Evolutionary conservation across 805 yeast genomes (phyloP).

Genomic region (Nakazawaea sp.): DNA sequence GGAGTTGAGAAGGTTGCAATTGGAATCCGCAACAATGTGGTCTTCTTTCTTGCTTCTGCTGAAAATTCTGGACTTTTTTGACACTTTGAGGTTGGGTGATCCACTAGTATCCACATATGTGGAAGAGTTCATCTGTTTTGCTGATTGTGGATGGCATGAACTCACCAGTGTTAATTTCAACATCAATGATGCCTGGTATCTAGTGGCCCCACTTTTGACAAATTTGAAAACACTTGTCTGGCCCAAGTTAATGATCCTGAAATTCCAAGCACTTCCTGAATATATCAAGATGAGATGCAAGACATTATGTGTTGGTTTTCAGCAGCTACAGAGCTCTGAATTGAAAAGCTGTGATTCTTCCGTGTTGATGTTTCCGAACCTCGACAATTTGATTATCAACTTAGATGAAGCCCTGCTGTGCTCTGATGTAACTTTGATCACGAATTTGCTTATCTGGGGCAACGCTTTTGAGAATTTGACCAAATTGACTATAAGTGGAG

Average conservation of each 20-base stretch:
- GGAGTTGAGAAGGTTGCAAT: conserved; percentile 1
- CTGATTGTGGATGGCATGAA: conserved; percentile 4
- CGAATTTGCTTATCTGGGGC: conserved; percentile 7
- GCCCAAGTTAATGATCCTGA: conserved; percentile 11
- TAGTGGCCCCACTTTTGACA: conserved; percentile 4
- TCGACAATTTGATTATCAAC: conserved; percentile 8
- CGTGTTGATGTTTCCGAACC: conserved; percentile 9
- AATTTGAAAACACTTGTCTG: conserved; percentile 9
- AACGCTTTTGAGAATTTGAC: conserved; percentile 3
- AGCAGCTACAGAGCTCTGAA: neutral
- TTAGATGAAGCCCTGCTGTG: conserved; percentile 1
- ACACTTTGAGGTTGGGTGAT: conserved; percentile 11
- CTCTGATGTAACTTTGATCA: neutral
- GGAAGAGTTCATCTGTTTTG: conserved; percentile 11
- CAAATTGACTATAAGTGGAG: conserved; percentile 5
- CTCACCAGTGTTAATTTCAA: conserved; percentile 1
- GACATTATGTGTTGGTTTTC: conserved; percentile 7
- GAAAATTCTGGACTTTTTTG: conserved; percentile 6
- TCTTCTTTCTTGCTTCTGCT: conserved; percentile 2
- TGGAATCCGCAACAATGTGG: neutral
- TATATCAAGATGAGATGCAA: conserved; percentile 3
- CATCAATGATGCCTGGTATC: conserved; percentile 12
- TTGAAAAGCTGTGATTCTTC: conserved; percentile 7
- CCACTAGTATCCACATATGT: conserved; percentile 3
- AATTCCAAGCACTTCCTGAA: conserved; percentile 5